Evolutionary conservation across 441 rosid species (phyloP).

Genomic region (Populus hybrid): DNA sequence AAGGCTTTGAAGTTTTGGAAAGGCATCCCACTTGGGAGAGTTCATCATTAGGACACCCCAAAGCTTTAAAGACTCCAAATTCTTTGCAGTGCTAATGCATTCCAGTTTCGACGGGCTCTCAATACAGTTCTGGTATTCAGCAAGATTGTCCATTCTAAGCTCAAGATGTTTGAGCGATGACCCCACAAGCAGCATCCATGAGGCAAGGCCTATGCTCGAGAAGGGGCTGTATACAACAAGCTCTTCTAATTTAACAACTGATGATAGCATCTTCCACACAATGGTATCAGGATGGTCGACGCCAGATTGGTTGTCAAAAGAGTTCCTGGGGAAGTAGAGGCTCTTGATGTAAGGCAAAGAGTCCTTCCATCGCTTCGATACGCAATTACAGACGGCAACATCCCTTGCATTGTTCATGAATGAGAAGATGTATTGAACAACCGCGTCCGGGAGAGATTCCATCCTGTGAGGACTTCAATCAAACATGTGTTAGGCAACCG

Average conservation of each 20-base stretch:
- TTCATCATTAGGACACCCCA: conserved; percentile 83
- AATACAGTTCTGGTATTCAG: conserved; percentile 38
- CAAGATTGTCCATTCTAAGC: conserved; percentile 83
- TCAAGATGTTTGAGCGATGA: conserved; percentile 62
- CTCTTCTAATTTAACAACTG: conserved; percentile 44
- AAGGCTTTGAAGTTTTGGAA: conserved; percentile 56
- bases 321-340: conserved; percentile 71
- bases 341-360: conserved; percentile 55
- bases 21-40: conserved; percentile 74
- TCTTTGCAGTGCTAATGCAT: conserved; percentile 53
- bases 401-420: conserved; percentile 62
- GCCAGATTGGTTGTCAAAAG: conserved; percentile 55
- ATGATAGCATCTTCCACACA: conserved; percentile 57
- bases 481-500: conserved; percentile 22
- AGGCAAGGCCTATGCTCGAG: conserved; percentile 66
- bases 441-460: conserved; percentile 87
- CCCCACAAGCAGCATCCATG: conserved; percentile 56
- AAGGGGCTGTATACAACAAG: conserved; percentile 83
- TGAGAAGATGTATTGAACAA: conserved; percentile 69
- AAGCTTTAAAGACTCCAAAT: conserved; percentile 78
- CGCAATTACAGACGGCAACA: conserved; percentile 71
- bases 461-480: conserved; percentile 52
- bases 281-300: conserved; percentile 42
- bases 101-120: conserved; percentile 76
- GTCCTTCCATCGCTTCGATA: conserved; percentile 90